Evolutionary conservation across 169 alveolate genomes (phyloP).

Genomic region (Cryptosporidium ryanae): DNA sequence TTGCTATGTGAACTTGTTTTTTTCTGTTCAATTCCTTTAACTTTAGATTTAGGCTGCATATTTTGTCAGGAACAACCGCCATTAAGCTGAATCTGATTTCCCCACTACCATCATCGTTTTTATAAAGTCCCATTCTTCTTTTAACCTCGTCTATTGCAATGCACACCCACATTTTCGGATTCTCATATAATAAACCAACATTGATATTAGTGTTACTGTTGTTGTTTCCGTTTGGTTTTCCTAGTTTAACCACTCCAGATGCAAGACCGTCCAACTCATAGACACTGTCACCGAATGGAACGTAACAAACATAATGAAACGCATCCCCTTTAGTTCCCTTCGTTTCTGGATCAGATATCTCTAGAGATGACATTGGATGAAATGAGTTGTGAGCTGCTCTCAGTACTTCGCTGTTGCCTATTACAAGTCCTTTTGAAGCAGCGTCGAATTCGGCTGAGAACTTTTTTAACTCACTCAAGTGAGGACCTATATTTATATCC

Average conservation of each 20-base stretch:
- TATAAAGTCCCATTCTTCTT: slow-evolving; percentile 48
- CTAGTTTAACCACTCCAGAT: slow-evolving; percentile 74
- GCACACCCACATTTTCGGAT: slow-evolving; percentile 36
- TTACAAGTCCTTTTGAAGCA: slow-evolving; percentile 85
- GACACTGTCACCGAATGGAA: slow-evolving; percentile 82
- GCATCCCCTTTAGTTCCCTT: slow-evolving; percentile 86
- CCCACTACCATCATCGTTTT: slow-evolving; percentile 1
- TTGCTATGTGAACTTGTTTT: slow-evolving; percentile 7
- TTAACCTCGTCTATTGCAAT: slow-evolving; percentile 42
- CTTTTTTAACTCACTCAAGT: slow-evolving; percentile 83
- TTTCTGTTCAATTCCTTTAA: slow-evolving; percentile 1
- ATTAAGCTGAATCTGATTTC: slow-evolving; percentile 74
- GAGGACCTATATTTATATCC: slow-evolving; percentile 88
- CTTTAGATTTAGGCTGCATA: slow-evolving; percentile 1
- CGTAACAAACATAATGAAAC: slow-evolving; percentile 90
- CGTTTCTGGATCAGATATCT: slow-evolving; percentile 79
- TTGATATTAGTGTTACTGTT: neutral
- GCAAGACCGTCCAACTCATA: slow-evolving; percentile 79
- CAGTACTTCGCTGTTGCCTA: slow-evolving; percentile 87
- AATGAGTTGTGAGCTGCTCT: slow-evolving; percentile 85
- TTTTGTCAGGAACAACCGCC: slow-evolving; percentile 73
- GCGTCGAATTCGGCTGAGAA: slow-evolving; percentile 86
- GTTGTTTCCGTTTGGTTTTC: neutral
- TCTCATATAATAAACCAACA: slow-evolving; percentile 13
- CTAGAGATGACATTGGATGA: slow-evolving; percentile 83